Conservation (phyloP, 257 asterid genomes). For the Knoxia roxburghii region DNA sequence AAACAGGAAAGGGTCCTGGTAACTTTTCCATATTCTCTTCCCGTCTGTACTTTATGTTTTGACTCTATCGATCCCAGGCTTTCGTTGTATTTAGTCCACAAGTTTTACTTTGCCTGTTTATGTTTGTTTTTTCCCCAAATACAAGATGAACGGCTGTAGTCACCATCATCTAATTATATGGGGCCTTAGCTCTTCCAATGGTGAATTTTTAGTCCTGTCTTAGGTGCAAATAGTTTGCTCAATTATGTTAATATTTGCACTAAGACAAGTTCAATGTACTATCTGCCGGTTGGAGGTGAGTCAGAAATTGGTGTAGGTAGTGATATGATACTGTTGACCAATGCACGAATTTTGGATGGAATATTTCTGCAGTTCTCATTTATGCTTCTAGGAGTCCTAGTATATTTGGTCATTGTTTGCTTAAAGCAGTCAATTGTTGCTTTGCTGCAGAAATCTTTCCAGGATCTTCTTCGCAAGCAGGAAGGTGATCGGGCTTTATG, state of each 20-base stretch:
- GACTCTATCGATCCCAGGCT: background rate
- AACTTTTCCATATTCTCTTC: background rate
- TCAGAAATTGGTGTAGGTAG: background rate
- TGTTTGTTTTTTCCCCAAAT: background rate
- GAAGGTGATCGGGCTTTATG: slow-evolving; percentile 94
- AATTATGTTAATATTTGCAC: background rate
- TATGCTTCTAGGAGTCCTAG: slow-evolving; percentile 6
- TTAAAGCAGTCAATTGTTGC: slow-evolving; percentile 14
- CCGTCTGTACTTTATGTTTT: background rate
- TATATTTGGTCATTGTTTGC: slow-evolving; percentile 8
- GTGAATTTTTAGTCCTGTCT: background rate
- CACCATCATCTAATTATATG: slow-evolving; percentile 1
- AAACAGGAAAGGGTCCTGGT: background rate
- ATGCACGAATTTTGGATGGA: background rate
- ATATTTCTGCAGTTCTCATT: background rate
- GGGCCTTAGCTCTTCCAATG: slow-evolving; percentile 2
- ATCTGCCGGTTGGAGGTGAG: background rate
- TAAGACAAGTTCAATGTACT: background rate
- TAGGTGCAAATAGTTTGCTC: background rate
- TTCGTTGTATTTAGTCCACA: background rate
- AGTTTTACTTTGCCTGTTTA: background rate
- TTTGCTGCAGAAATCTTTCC: slow-evolving; percentile 76
- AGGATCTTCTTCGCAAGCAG: slow-evolving; percentile 90
- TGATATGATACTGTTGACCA: background rate
- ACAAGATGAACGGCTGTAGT: too few relatives aligned